phyloP scores from a whole-genome alignment of 805 yeast genomes.

The Torulaspora delbrueckii region DNA sequence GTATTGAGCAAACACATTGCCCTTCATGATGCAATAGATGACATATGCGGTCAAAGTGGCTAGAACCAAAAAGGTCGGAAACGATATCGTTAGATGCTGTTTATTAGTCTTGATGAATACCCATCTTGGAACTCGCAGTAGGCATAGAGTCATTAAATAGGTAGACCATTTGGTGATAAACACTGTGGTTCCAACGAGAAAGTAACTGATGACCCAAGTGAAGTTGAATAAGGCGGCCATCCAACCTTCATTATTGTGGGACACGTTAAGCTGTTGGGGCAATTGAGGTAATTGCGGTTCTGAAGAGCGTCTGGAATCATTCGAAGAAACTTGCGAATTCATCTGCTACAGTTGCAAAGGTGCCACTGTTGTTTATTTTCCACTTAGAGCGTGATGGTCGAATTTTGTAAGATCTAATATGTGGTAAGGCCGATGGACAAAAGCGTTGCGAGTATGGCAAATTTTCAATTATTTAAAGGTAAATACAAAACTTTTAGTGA shows the following conservation, averaged over 20 bases:
- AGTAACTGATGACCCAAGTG: conserved; percentile 14
- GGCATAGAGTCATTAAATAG: conserved; percentile 10
- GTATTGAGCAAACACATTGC: conserved; percentile 26
- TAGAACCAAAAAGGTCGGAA: conserved; percentile 15
- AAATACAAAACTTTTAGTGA: neutral
- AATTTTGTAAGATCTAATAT: neutral
- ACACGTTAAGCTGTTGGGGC: neutral
- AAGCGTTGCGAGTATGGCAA: neutral
- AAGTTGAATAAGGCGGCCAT: conserved; percentile 9
- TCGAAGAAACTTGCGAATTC: conserved; percentile 1
- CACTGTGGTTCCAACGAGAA: conserved; percentile 12
- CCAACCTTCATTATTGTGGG: conserved; percentile 13
- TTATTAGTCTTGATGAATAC: conserved; percentile 16
- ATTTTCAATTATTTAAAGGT: neutral
- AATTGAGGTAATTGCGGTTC: conserved; percentile 9
- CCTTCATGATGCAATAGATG: conserved; percentile 21
- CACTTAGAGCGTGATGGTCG: neutral
- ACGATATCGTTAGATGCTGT: conserved; percentile 20
- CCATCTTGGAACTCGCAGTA: conserved; percentile 17
- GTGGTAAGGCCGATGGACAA: neutral
- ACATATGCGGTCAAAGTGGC: conserved; percentile 13
- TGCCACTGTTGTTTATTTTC: neutral
- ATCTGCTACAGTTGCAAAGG: neutral
- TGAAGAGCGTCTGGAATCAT: conserved; percentile 2
- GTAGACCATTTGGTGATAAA: conserved; percentile 12